Conservation (phyloP, 176 grass and related monocot genomes). For the Eragrostis nindensis region DNA sequence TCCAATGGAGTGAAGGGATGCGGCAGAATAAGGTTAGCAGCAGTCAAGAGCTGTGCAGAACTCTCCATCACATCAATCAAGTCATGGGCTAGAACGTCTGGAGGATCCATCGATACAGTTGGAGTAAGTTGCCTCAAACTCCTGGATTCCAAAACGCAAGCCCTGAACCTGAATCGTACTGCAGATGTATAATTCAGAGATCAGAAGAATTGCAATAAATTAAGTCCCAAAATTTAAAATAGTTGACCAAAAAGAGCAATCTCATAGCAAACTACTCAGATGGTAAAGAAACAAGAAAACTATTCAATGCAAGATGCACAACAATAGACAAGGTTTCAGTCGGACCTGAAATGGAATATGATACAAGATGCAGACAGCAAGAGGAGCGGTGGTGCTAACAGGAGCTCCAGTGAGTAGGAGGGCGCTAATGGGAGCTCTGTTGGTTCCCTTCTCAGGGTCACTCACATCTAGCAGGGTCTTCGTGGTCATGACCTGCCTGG, state of each 20-base stretch:
- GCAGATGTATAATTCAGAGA: neutral
- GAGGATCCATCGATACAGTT: conserved; percentile 17
- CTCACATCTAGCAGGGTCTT: neutral
- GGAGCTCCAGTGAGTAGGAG: neutral
- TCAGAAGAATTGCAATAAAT: conserved; percentile 1
- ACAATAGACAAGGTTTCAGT: conserved; percentile 10
- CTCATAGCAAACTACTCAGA: neutral
- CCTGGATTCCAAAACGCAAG: conserved; percentile 3
- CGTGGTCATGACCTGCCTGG: neutral
- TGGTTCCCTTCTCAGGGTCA: conserved; percentile 1
- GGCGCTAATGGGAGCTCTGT: neutral
- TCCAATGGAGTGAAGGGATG: conserved; percentile 33
- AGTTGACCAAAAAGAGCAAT: neutral
- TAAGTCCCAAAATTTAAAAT: neutral
- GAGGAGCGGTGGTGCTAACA: conserved; percentile 1
- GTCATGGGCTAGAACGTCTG: conserved; percentile 22
- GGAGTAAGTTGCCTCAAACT: conserved; percentile 28
- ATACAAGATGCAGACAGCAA: conserved; percentile 31
- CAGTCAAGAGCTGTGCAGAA: conserved; percentile 38
- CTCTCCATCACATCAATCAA: conserved; percentile 41
- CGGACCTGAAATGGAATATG: conserved; percentile 30
- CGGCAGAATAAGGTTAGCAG: conserved; percentile 32
- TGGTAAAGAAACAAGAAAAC: neutral
- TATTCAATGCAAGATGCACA: neutral
- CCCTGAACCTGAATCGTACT: conserved; percentile 2